Percentiles rank a stretch among this genome's conserved stretches.
Evolutionary conservation across 2,329 filamentous ascomycete species (phyloP).

Genomic region (Colletotrichum magnum): DNA sequence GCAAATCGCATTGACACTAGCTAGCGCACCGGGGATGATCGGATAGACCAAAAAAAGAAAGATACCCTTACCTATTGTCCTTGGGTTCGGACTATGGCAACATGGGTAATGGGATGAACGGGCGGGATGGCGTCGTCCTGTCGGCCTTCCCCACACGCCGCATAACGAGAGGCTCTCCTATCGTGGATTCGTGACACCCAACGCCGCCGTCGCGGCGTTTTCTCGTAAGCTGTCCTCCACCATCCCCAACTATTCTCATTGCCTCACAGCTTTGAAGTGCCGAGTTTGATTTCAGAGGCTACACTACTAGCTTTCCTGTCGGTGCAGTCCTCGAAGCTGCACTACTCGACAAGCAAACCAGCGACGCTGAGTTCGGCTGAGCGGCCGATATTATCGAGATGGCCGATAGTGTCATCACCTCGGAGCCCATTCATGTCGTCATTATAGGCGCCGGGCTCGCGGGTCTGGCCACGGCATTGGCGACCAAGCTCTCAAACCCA

Average conservation of each 20-base stretch:
- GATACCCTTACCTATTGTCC: constrained; percentile 29
- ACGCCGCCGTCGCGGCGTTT: neutral
- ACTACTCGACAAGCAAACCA: neutral
- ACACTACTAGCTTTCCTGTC: neutral
- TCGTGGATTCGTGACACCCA: constrained; percentile 8
- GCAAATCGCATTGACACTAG: constrained; percentile 17
- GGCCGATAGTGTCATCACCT: neutral
- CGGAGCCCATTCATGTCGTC: constrained; percentile 28
- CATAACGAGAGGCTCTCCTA: neutral
- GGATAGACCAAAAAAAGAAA: constrained; percentile 32
- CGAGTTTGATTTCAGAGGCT: too few relatives aligned
- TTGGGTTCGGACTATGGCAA: constrained; percentile 16
- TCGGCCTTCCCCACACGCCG: constrained; percentile 41
- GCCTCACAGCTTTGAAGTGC: too few relatives aligned
- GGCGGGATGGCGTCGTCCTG: constrained; percentile 28
- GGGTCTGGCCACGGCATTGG: constrained; percentile 32
- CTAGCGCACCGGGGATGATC: neutral
- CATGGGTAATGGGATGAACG: constrained; percentile 32
- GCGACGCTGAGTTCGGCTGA: too few relatives aligned
- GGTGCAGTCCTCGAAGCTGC: neutral
- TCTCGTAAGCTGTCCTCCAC: too few relatives aligned
- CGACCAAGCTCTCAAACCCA: constrained; percentile 36
- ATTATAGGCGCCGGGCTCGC: constrained; percentile 39
- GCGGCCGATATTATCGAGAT: neutral
- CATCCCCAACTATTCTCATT: too few relatives aligned